Evolutionary conservation across 352 stramenopile genomes (phyloP), one percentile per base, ranked within the genome.

Genomic region (Phytophthora fragariaefolia): DNA sequence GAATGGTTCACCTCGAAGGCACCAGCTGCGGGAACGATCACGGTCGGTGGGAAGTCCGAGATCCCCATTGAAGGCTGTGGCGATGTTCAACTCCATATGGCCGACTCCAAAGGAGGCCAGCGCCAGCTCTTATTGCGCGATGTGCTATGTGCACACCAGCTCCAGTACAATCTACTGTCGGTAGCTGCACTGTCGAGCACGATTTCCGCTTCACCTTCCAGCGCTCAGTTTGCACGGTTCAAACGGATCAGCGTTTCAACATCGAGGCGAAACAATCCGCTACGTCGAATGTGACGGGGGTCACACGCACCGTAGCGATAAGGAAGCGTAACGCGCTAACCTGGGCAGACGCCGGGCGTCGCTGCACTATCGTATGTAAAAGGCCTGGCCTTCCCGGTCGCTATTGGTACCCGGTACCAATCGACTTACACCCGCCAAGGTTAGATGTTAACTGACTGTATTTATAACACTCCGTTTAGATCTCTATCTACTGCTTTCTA

Each of bases 231-330:
- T 53, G 53, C n/a, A 27, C 53, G 13, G 18, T 61, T 0, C 53
- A 53, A 17, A 61, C 40, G 1, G 27, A 52, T 10, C 53, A 69
- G 32, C 46, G 24, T 38, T 73, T 73, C 40, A 58, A 15, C 0
- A 10, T 52, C n/a, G 53, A 46, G 17, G 54, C 27, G 9, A 10
- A 17, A 2, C 52, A 51, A 27, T 18, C 40, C 1, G 10, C 24
- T 6, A 60, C 15, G 20, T 10, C 53, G 23, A 26, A n/a, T n/a
- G n/a, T n/a, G n/a, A n/a, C n/a, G n/a, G n/a, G n/a, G n/a, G n/a
- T n/a, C n/a, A n/a, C n/a, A n/a, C n/a, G n/a, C n/a, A n/a, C n/a
- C n/a, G n/a, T n/a, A n/a, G n/a, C n/a, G n/a, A n/a, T n/a, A n/a
- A n/a, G n/a, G n/a, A n/a, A n/a, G n/a, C n/a, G n/a, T n/a, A n/a